Base-by-base conservation (phyloP, 2,329 filamentous ascomycete genomes). In the Scorias spongiosa region DNA sequence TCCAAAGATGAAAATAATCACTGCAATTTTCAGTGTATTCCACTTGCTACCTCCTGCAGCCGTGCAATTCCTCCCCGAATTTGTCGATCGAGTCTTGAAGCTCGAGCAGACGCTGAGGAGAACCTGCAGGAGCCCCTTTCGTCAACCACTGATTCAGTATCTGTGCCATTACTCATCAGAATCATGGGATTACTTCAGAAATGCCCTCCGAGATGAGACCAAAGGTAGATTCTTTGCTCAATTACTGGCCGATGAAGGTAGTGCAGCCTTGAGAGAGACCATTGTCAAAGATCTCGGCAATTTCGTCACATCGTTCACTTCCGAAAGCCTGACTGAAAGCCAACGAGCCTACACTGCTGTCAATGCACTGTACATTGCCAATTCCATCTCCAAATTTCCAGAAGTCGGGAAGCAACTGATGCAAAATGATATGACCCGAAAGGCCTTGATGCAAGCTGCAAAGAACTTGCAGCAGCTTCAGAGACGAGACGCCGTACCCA, bases 11-110 rank as follows among this genome's bases (percentile, higher is more conserved):
- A 93, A 91, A 65, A 83, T 96, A 40, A 86, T 96, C 32, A 84
- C 87, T 2, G 85, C 89, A 0, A 93, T 96, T 43, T 82, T 98
- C 61, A 91, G 94, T 57, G 89, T 98, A 45, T 98, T 98, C 62
- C 88, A 96, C 59, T 73, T 98, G n/a, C 71, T 99, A 4, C 91
- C 93, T 0, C 75, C 85, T 0, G 86, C 86, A 9, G 93, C 93
- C 1, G 84, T 88, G 47, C 79, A 81, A 12, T 98, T 98, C 61
- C 87, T 96, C 63, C 85, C 88, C 48, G 78, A 84, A 28, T 74
- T 98, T 38, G 85, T 96, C 41, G 83, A 93, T 51, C 84, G 83
- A 42, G 85, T 93, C n/a, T 70, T 98, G 44, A 82, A 87, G 37
- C 71, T 99, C 0, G 91, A 99, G 61, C 76, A 81, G 43, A 83